Evolutionary conservation across 2,329 filamentous ascomycete species (phyloP), one percentile per base, ranked within the genome.

Genomic region (Penicillium sp.): DNA sequence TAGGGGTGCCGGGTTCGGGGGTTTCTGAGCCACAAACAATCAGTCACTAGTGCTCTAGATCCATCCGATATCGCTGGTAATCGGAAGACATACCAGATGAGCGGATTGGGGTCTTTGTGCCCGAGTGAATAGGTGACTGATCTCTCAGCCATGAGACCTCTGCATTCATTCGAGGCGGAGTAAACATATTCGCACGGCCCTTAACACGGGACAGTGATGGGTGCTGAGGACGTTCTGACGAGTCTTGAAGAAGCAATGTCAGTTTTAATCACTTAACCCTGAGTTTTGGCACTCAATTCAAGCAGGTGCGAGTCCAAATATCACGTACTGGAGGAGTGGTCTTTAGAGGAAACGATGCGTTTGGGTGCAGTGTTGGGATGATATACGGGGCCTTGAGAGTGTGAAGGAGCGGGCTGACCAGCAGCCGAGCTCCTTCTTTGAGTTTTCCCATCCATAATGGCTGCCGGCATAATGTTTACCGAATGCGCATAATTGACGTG

Each of bases 91-190:
- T 59, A 66, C 64, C 55, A 31, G 52, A 52, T 45, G 55, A 49
- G 28, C 53, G 57, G n/a, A 54, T 53, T n/a, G 63, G 59, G 2
- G 61, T 64, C 29, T 51, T 50, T 26, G 57, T 57, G 10, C 51
- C 60, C 29, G 44, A 47, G 15, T 48, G 48, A 28, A 57, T 57
- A 7, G 64, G 62, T 5, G 63, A 64, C 44, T 61, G 60, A 34
- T 65, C 64, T 29, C 59, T 57, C 38, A 63, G 38, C 63, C 63
- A 67, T 32, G 64, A 65, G 47, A 57, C 53, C 46, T 66, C 65
- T 52, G 49, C 24, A 13, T 48, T 57, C 38, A 54, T 56, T 29
- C 51, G 58, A 22, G 62, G 64, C 24, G 63, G 59, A 22, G 61
- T 64, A 47, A 64, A 61, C 65, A 68, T 68, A 42, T 59, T 56